Base-by-base conservation (phyloP, 2,329 filamentous ascomycete species). In the Aureobasidium sp. region DNA sequence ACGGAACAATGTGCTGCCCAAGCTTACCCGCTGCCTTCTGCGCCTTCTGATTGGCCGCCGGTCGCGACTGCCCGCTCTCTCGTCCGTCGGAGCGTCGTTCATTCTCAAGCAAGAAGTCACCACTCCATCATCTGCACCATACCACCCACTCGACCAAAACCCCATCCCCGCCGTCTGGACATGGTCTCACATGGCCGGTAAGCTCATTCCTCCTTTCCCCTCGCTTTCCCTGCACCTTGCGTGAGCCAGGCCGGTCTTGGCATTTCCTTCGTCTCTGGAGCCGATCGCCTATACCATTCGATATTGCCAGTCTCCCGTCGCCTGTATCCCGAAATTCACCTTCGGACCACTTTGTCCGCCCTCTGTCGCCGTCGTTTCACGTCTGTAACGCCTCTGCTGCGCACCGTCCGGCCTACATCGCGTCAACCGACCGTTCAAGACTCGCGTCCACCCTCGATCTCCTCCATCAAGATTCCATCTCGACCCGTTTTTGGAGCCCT, bases 141-240 rank as follows among this genome's bases (percentile, higher is more conserved):
- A 47, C 43, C 27, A 60, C 46, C 25, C 57, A 51, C 23, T 8
- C n/a, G n/a, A 51, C 55, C 31, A 23, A 38, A 19, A 8, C 3
- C 8, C 25, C 21, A 25, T 51, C 17, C 42, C 54, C 62, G 60
- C 63, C 61, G 51, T 64, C 65, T 67, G 65, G 64, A 65, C 65
- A 66, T 64, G 29, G 50, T 75, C 73, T 74, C 75, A 71, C 75
- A 84, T 84, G 81, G 80, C 82, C 76, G 79, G 82, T 84, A 74
- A 81, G 80, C 83, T 68, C 67, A 64, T 67, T 69, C 46, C 68
- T 69, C 74, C 67, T 69, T 68, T 65, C 67, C 43, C 17, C 9
- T 38, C 40, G n/a, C 23, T 21, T 45, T 27, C n/a, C 23, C 49
- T 40, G 33, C 43, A 29, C 31, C 38, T 10, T 47, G 23, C 25